phyloP scores from a whole-genome alignment of 2,329 filamentous ascomycete genomes.

The Curvularia sp. region DNA sequence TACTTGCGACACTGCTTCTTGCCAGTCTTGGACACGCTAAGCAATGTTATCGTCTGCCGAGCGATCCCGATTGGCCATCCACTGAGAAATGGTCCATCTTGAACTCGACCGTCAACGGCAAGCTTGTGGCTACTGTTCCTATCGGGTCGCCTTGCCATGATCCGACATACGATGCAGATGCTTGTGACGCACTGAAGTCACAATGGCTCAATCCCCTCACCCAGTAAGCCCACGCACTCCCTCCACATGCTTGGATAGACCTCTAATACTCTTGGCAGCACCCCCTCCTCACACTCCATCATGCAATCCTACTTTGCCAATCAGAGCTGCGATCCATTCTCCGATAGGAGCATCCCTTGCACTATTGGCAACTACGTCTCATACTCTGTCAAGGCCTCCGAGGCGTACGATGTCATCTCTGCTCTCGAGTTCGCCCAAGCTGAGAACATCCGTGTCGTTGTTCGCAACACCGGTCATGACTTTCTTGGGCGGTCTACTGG shows the following conservation, averaged over 20 bases:
- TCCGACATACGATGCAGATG: slow-evolving; percentile 25
- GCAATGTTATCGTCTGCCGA: slow-evolving; percentile 33
- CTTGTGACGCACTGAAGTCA: slow-evolving; percentile 29
- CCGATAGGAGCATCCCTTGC: slow-evolving; percentile 14
- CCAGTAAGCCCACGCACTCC: slow-evolving; percentile 28
- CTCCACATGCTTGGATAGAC: slow-evolving; percentile 3
- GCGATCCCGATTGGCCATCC: slow-evolving; percentile 49
- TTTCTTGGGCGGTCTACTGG: slow-evolving; percentile 43
- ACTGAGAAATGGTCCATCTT: slow-evolving; percentile 43
- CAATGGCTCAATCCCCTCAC: slow-evolving; percentile 19
- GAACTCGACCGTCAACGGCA: slow-evolving; percentile 50
- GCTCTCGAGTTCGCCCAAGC: slow-evolving; percentile 35
- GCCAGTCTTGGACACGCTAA: slow-evolving; percentile 1
- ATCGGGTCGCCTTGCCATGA: slow-evolving; percentile 50
- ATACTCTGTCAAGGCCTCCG: slow-evolving; percentile 47
- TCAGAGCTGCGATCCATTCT: slow-evolving; percentile 28
- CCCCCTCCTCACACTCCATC: slow-evolving; percentile 18
- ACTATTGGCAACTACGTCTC: slow-evolving; percentile 35
- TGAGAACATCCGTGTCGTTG: slow-evolving; percentile 38
- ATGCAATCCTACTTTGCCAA: slow-evolving; percentile 22
- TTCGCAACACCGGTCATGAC: slow-evolving; percentile 34
- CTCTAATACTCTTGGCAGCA: slow-evolving; percentile 13
- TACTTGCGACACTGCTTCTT: slow-evolving; percentile 12
- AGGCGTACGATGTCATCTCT: slow-evolving; percentile 8
- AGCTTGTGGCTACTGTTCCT: slow-evolving; percentile 51